These are phyloP conservation scores for Isabelozyma gotoi DNA, from an alignment of 805 yeast genomes.

Conservation along the genomic window DNA sequence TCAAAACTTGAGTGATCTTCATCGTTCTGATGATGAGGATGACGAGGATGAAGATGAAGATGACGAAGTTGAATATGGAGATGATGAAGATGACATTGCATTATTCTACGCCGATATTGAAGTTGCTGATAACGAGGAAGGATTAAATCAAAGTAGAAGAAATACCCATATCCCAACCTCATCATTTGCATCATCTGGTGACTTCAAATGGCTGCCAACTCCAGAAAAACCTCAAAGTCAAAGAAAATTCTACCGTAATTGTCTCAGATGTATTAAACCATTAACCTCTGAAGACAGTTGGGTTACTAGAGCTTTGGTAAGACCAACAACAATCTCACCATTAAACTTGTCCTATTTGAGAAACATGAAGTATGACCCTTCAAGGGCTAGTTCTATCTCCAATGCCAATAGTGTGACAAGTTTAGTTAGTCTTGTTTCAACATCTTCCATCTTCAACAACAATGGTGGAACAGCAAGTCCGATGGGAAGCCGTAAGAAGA, in stretches of 20 bases:
- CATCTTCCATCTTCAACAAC: conserved; percentile 1
- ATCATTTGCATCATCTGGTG: conserved; percentile 9
- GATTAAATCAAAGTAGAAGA: conserved; percentile 2
- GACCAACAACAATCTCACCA: conserved; percentile 34
- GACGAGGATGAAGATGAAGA: conserved; percentile 18
- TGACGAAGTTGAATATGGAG: conserved; percentile 2
- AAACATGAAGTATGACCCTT: conserved; percentile 14
- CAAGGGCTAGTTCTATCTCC: conserved; percentile 2
- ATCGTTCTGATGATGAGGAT: conserved; percentile 29
- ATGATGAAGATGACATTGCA: neutral
- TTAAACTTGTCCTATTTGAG: conserved; percentile 20
- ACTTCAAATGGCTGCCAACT: conserved; percentile 51
- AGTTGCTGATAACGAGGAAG: conserved; percentile 11
- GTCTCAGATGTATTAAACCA: conserved; percentile 57
- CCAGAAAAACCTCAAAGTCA: conserved; percentile 26
- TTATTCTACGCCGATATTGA: conserved; percentile 19
- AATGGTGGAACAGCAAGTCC: neutral
- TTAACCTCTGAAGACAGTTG: conserved; percentile 52
- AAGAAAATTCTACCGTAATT: conserved; percentile 46
- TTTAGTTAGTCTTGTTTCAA: conserved; percentile 14
- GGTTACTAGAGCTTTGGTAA: conserved; percentile 48
- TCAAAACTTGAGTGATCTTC: conserved; percentile 25
- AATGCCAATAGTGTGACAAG: conserved; percentile 14
- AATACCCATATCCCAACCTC: conserved; percentile 4
- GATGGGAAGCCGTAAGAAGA: conserved; percentile 8